Percentiles rank a stretch among this genome's conserved stretches.
phyloP scores from a whole-genome alignment of 768 basidiomycete genomes.

The Russula olivacea region DNA sequence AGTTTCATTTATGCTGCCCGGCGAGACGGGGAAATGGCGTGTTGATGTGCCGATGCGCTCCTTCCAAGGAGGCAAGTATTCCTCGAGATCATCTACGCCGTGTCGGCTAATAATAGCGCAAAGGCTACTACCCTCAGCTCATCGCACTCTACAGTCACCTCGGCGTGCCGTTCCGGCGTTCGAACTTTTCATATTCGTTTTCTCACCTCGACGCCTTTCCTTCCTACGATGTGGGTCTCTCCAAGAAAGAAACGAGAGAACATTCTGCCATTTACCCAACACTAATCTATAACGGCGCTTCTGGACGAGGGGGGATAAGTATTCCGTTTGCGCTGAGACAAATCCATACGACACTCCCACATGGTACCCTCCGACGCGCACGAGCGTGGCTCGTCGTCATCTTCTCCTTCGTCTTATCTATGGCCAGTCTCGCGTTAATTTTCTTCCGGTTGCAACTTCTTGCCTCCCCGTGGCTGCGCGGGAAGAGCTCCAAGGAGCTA shows the following conservation, averaged over 20 bases:
- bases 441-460: conserved; percentile 27
- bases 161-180: conserved; percentile 48
- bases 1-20: conserved; percentile 40
- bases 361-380: conserved; percentile 19
- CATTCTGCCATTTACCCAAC: conserved; percentile 30
- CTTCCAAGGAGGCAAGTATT: conserved; percentile 63
- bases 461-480: conserved; percentile 30
- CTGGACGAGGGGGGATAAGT: conserved; percentile 47
- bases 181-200: conserved; percentile 70
- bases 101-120: not conserved
- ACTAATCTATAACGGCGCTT: conserved; percentile 62
- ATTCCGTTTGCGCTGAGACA: conserved; percentile 37
- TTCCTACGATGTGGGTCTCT: conserved; percentile 19
- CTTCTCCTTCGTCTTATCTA: conserved; percentile 39
- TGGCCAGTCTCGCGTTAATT: conserved; percentile 37
- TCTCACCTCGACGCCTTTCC: conserved; percentile 38
- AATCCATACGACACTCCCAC: conserved; percentile 23
- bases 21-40: conserved; percentile 40
- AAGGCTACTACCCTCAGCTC: conserved; percentile 71
- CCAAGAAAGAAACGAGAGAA: conserved; percentile 26
- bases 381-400: conserved; percentile 25
- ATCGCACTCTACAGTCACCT: conserved; percentile 59
- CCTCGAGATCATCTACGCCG: not conserved
- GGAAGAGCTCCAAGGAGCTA: conserved; percentile 27
- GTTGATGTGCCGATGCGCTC: conserved; percentile 80